These are phyloP conservation scores for Yamadazyma paraphyllophila DNA, from an alignment of 805 yeast species.

Conservation along the genomic window DNA sequence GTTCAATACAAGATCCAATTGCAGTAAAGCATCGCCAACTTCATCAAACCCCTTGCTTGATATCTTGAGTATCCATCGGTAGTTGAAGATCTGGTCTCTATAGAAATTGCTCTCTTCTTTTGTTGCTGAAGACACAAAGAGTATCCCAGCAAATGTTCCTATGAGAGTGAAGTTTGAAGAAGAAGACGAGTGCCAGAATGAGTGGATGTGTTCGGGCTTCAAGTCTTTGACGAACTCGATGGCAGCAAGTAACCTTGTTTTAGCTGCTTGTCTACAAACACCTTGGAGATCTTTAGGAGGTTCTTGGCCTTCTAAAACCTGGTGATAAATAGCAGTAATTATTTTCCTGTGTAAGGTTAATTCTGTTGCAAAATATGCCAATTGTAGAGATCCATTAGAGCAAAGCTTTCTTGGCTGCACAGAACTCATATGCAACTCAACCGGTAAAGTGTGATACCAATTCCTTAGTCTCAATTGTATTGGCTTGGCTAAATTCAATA, in stretches of 20 bases:
- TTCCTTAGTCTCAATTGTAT: slow-evolving; percentile 65
- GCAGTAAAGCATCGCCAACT: slow-evolving; percentile 68
- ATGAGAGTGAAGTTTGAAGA: slow-evolving; percentile 76
- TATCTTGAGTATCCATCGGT: slow-evolving; percentile 71
- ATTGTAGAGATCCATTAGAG: slow-evolving; percentile 74
- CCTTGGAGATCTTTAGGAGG: slow-evolving; percentile 36
- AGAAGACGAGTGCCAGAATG: slow-evolving; percentile 88
- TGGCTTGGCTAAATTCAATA: slow-evolving; percentile 77
- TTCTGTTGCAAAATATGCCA: slow-evolving; percentile 88
- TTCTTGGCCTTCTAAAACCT: slow-evolving; percentile 27
- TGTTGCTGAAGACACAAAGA: slow-evolving; percentile 64
- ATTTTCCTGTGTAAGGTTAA: slow-evolving; percentile 80
- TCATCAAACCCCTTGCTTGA: slow-evolving; percentile 76
- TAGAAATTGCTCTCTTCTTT: slow-evolving; percentile 64
- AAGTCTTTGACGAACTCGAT: slow-evolving; percentile 73
- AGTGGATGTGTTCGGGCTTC: slow-evolving; percentile 77
- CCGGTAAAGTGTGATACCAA: slow-evolving; percentile 76
- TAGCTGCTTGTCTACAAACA: slow-evolving; percentile 85
- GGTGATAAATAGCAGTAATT: slow-evolving; percentile 50
- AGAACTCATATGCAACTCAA: slow-evolving; percentile 59
- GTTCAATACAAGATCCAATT: slow-evolving; percentile 66
- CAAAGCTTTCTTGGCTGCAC: slow-evolving; percentile 61
- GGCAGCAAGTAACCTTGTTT: slow-evolving; percentile 76
- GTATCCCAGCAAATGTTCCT: slow-evolving; percentile 82
- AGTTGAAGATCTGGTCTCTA: slow-evolving; percentile 68